phyloP scores from a whole-genome alignment of 805 yeast genomes.

The Metschnikowia gelsemii region DNA sequence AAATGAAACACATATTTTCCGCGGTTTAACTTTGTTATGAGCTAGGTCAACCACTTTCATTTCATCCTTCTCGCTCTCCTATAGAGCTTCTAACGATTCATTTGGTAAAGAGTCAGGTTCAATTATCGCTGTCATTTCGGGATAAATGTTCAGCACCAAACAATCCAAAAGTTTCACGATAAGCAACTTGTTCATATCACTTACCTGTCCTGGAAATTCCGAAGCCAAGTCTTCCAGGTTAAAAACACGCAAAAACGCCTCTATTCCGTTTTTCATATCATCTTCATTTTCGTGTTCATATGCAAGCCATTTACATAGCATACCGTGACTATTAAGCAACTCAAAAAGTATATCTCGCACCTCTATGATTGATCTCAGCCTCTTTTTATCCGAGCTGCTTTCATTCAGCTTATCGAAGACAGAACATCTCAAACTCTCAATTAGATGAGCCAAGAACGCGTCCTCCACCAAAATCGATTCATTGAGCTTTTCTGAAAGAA shows the following conservation, averaged over 20 bases:
- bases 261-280: conserved; percentile 19
- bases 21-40: too few relatives aligned
- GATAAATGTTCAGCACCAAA: conserved; percentile 24
- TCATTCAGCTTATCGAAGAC: conserved; percentile 16
- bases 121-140: conserved; percentile 20
- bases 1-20: too few relatives aligned
- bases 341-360: conserved; percentile 5
- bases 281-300: conserved; percentile 19
- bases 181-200: conserved; percentile 25
- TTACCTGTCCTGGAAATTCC: background rate
- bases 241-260: conserved; percentile 18
- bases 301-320: conserved; percentile 8
- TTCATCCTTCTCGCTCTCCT: too few relatives aligned
- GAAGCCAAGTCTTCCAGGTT: conserved; percentile 2
- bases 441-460: conserved; percentile 15
- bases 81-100: too few relatives aligned
- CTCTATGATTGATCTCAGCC: background rate
- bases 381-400: background rate
- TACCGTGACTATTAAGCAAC: conserved; percentile 1
- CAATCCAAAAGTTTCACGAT: conserved; percentile 25
- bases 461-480: conserved; percentile 13
- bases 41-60: too few relatives aligned
- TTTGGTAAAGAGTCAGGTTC: background rate
- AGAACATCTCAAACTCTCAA: conserved; percentile 15
- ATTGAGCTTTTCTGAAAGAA: conserved; percentile 3